Percentiles rank a stretch among this genome's conserved stretches.
phyloP scores from a whole-genome alignment of 2,329 filamentous ascomycete species.

The Fusarium chlamydosporum region DNA sequence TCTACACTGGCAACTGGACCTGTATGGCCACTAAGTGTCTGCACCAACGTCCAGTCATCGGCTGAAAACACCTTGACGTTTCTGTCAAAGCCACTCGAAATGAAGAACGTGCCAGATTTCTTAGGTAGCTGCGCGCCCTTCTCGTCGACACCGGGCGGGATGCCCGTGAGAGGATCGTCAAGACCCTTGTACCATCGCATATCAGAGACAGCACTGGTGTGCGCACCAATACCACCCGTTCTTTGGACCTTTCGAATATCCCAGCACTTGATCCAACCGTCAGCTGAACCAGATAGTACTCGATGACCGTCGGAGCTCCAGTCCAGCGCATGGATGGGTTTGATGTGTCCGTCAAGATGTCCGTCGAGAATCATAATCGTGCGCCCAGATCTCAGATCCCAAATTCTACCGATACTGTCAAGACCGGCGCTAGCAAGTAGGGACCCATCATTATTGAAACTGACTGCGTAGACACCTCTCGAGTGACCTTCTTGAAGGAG shows the following conservation, averaged over 20 bases:
- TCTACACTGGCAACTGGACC: slow-evolving; percentile 94
- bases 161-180: slow-evolving; percentile 78
- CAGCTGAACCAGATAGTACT: slow-evolving; percentile 91
- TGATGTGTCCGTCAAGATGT: slow-evolving; percentile 83
- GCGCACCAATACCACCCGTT: slow-evolving; percentile 88
- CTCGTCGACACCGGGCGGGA: slow-evolving; percentile 71
- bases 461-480: slow-evolving; percentile 89
- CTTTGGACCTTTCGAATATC: slow-evolving; percentile 90
- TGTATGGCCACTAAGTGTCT: slow-evolving; percentile 89
- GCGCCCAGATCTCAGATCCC: slow-evolving; percentile 92
- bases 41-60: slow-evolving; percentile 93
- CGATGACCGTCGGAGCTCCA: slow-evolving; percentile 93
- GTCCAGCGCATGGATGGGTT: slow-evolving; percentile 92
- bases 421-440: slow-evolving; percentile 91
- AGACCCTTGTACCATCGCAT: slow-evolving; percentile 92
- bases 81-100: slow-evolving; percentile 92
- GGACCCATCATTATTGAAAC: slow-evolving; percentile 92
- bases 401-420: slow-evolving; percentile 94
- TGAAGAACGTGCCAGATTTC: slow-evolving; percentile 91
- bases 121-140: slow-evolving; percentile 79
- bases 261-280: slow-evolving; percentile 99
- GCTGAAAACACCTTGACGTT: slow-evolving; percentile 96
- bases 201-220: slow-evolving; percentile 92
- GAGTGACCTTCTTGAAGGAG: slow-evolving; percentile 95
- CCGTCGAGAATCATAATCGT: slow-evolving; percentile 97